These are phyloP conservation scores for Dissophora ornata DNA, from an alignment of 192 early-diverging fungal genomes.

Conservation along the genomic window DNA sequence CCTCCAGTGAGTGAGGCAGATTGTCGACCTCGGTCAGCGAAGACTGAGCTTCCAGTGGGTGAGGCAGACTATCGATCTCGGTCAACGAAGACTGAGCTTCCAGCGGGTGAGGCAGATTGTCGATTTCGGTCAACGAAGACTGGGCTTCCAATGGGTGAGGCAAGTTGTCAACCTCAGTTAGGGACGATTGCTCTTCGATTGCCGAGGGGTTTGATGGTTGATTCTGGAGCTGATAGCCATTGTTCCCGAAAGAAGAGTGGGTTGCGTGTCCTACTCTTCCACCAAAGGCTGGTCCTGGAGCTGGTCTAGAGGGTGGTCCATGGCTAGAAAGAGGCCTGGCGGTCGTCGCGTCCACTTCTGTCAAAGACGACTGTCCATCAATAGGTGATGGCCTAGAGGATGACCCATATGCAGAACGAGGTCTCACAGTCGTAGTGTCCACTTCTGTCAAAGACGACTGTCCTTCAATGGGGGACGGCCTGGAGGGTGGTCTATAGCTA, in stretches of 20 bases:
- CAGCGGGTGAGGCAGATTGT: conserved; percentile 23
- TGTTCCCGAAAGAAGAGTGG: not conserved
- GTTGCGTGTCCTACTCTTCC: not conserved
- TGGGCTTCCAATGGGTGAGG: conserved; percentile 28
- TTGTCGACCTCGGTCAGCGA: conserved; percentile 29
- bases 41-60: conserved; percentile 24
- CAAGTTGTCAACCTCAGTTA: conserved; percentile 32
- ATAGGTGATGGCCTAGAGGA: conserved; percentile 44
- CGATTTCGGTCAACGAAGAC: conserved; percentile 32
- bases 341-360: conserved; percentile 28
- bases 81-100: conserved; percentile 42
- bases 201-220: conserved; percentile 1
- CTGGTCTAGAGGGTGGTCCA: not conserved
- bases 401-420: too few relatives aligned
- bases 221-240: not conserved
- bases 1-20: conserved; percentile 27
- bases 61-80: conserved; percentile 27
- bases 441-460: too few relatives aligned
- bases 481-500: not conserved
- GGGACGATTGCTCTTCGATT: conserved; percentile 39
- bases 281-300: too few relatives aligned
- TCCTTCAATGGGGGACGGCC: not conserved
- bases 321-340: not conserved
- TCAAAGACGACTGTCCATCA: conserved; percentile 44
- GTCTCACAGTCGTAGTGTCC: too few relatives aligned